These are phyloP conservation scores for Chlorella sp. DNA, from an alignment of 139 green algal species.

Conservation along the genomic window DNA sequence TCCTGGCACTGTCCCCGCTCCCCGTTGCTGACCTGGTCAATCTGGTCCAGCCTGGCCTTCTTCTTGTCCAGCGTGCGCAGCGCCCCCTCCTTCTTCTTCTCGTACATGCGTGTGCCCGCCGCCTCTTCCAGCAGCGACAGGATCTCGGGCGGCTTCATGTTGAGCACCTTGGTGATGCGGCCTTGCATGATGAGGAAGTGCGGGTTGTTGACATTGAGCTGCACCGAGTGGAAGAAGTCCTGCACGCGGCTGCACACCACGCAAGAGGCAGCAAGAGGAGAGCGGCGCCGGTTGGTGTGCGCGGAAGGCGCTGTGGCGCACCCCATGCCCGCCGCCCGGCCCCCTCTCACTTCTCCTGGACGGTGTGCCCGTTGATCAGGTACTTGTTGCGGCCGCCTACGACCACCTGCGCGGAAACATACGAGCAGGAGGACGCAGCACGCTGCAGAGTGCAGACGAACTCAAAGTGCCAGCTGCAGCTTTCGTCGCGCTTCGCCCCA, in stretches of 20 bases:
- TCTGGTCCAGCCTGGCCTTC: slow-evolving; percentile 90
- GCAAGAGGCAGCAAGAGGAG: too few species aligned
- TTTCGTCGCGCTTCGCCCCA: neutral
- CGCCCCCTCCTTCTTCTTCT: slow-evolving; percentile 92
- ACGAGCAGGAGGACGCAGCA: neutral
- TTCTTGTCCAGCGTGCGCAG: slow-evolving; percentile 93
- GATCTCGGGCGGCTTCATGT: slow-evolving; percentile 99
- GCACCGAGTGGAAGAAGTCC: slow-evolving; percentile 97
- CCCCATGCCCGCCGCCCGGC: too few species aligned
- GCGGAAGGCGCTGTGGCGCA: neutral
- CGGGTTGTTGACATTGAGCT: slow-evolving; percentile 99
- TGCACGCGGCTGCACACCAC: slow-evolving; percentile 73
- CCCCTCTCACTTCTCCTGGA: slow-evolving; percentile 69
- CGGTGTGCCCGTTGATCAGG: slow-evolving; percentile 91
- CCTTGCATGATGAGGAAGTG: slow-evolving; percentile 99
- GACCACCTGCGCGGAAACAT: slow-evolving; percentile 66
- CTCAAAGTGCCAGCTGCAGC: too few species aligned
- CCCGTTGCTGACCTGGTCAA: slow-evolving; percentile 95
- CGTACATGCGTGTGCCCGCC: slow-evolving; percentile 96
- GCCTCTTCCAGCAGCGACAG: slow-evolving; percentile 97
- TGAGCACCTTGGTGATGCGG: slow-evolving; percentile 96
- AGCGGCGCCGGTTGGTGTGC: neutral
- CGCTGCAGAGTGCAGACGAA: too few species aligned
- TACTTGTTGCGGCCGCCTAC: slow-evolving; percentile 98
- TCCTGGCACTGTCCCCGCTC: too few species aligned